phyloP scores from a whole-genome alignment of 768 basidiomycete species.

The Cystobasidiopsis lactophilus region DNA sequence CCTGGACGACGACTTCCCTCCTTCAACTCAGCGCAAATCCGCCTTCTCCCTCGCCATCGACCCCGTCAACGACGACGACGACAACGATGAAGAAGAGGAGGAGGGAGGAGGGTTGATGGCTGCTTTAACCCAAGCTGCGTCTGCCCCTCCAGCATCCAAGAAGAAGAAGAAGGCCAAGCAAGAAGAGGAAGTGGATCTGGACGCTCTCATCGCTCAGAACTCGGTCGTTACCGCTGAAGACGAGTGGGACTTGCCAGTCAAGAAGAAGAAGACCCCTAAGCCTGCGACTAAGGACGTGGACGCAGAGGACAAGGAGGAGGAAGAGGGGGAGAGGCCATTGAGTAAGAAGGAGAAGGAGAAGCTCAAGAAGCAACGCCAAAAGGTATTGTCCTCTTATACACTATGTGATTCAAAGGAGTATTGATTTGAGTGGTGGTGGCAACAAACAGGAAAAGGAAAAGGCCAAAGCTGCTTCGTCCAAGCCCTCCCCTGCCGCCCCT shows the following conservation, averaged over 20 bases:
- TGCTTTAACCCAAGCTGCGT: conserved; percentile 12
- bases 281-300: conserved; percentile 22
- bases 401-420: too few species aligned
- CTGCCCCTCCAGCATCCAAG: conserved; percentile 1
- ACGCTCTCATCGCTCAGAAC: conserved; percentile 8
- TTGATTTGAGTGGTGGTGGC: conserved; percentile 1
- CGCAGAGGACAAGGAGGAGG: conserved; percentile 23
- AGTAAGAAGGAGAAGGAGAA: conserved; percentile 94
- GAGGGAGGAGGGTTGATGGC: conserved; percentile 11
- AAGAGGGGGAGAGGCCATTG: conserved; percentile 37
- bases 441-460: conserved; percentile 66
- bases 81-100: conserved; percentile 11
- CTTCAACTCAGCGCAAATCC: background rate
- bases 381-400: conserved; percentile 32
- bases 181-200: conserved; percentile 17
- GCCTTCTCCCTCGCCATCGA: background rate
- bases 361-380: conserved; percentile 90
- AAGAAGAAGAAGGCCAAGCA: conserved; percentile 19
- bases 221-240: conserved; percentile 39
- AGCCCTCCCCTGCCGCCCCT: conserved; percentile 14
- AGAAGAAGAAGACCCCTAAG: conserved; percentile 39
- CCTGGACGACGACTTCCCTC: background rate
- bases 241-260: conserved; percentile 44
- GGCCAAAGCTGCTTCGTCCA: conserved; percentile 23
- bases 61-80: conserved; percentile 8